Percentiles rank a stretch among this genome's conserved stretches.
phyloP scores from a whole-genome alignment of 2,329 filamentous ascomycete genomes.

The Exophiala sp. region DNA sequence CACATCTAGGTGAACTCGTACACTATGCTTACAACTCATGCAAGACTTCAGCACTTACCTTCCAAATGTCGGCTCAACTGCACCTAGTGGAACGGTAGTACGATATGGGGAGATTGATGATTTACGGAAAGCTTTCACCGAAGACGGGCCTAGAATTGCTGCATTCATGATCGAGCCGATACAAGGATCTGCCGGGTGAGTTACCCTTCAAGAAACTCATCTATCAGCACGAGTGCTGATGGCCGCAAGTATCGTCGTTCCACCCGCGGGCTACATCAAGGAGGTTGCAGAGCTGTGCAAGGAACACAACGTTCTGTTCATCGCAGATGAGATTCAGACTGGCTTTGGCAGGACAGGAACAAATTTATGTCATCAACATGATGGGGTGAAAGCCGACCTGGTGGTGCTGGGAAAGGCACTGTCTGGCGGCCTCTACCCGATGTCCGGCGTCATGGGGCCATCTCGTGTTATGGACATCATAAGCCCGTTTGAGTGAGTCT shows the following conservation, averaged over 20 bases:
- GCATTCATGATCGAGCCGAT: too few species aligned
- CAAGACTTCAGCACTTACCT: too few species aligned
- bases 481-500: too few species aligned
- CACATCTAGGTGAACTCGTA: too few species aligned
- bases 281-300: conserved; percentile 7
- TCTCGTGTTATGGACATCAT: too few species aligned
- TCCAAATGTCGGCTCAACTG: too few species aligned
- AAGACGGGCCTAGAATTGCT: too few species aligned
- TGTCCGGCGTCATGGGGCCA: too few species aligned
- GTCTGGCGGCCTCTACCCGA: conserved; percentile 6
- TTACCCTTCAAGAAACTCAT: neutral
- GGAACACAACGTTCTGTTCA: conserved; percentile 48
- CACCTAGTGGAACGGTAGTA: too few species aligned
- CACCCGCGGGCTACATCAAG: neutral
- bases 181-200: neutral
- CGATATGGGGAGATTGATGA: too few species aligned
- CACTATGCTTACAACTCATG: too few species aligned
- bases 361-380: conserved; percentile 61
- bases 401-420: conserved; percentile 62
- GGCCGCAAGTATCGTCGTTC: neutral
- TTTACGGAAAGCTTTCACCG: too few species aligned
- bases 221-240: neutral
- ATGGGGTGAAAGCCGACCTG: conserved; percentile 81
- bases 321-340: conserved; percentile 91
- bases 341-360: conserved; percentile 86